Base-by-base conservation (phyloP, 768 basidiomycete species). In the Boletus rex-veris region DNA sequence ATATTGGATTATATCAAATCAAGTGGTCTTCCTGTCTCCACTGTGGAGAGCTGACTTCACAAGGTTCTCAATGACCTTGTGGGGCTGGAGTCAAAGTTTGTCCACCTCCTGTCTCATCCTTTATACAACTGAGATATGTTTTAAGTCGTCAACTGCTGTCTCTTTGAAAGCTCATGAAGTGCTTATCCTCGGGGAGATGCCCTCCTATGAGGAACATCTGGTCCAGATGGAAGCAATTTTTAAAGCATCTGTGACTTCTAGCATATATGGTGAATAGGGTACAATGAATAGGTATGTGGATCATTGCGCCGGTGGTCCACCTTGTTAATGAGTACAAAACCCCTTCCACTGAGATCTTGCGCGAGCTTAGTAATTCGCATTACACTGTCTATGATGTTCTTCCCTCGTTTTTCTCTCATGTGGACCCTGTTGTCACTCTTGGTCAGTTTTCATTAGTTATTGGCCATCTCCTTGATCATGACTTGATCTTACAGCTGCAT, bases 341-440 rank as follows among this genome's bases (percentile, higher is more conserved):
- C 1, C 97, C 96, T 9, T 89, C 91, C 18, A 76, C 82, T 3
- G 95, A 98, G 56, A 80, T 93, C 37, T 77, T 99, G 63, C 85
- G 85, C 66, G 97, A 99, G 73, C 81, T 99, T 24, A 92, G 89
- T 57, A 96, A 99, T 73, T 98, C 96, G 7, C 82, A 91, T 40
- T 98, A 95, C 73, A 94, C 92, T 14, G 95, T 98, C 15, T 99
- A 88, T 71, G 97, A 99, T 67, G 97, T 99, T 7, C 82, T 99
- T 45, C 93, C 95, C 4, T 81, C 91, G 7, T 98, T 99, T 79
- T 98, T 98, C 83, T 84, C 81, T 55, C 90, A 95, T 65, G 68
- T 77, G 16, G 93, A 98, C 61, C 79, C 86, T 36, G 86, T 88
- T 79, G 84, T 98, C 58, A 81, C 84, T 10, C 80, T 98, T 39